Evolutionary conservation across 805 yeast species (phyloP).

Genomic region (Dipodascopsis uninucleata): DNA sequence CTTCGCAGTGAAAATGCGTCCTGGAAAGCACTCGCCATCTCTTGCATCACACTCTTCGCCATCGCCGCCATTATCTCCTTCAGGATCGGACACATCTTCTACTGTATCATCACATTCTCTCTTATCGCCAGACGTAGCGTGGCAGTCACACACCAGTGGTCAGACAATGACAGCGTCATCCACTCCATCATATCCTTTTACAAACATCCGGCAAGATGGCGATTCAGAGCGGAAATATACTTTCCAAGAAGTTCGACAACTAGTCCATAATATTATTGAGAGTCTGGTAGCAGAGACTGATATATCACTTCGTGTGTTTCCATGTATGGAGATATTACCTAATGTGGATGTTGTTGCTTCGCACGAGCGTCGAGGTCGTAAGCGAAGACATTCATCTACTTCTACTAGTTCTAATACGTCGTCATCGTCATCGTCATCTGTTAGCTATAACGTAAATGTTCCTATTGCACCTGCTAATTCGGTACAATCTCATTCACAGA

Average conservation of each 20-base stretch:
- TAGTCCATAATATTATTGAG: slow-evolving; percentile 7
- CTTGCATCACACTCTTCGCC: not conserved
- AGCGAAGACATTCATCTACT: too few relatives aligned
- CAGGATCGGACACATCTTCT: not conserved
- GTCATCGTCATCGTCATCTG: too few relatives aligned
- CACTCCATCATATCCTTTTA: not conserved
- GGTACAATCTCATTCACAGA: too few relatives aligned
- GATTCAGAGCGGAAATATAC: too few relatives aligned
- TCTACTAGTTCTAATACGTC: too few relatives aligned
- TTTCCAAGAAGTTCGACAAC: slow-evolving; percentile 9
- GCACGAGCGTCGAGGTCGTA: too few relatives aligned
- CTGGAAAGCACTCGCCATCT: not conserved
- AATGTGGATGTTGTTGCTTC: slow-evolving; percentile 2
- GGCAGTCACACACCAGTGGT: not conserved
- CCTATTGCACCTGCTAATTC: too few relatives aligned
- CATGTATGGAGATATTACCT: slow-evolving; percentile 21
- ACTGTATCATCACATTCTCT: slow-evolving; percentile 1
- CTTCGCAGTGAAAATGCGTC: slow-evolving; percentile 9
- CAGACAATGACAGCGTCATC: slow-evolving; percentile 1
- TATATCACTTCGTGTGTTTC: slow-evolving; percentile 7
- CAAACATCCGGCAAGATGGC: too few relatives aligned
- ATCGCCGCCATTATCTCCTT: not conserved
- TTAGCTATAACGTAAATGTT: too few relatives aligned
- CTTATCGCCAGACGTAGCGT: too few relatives aligned
- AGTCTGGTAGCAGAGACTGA: slow-evolving; percentile 5